These are phyloP conservation scores for Sugiyamaella pinicola DNA, from an alignment of 1,139 yeast species.

Conservation along the genomic window DNA sequence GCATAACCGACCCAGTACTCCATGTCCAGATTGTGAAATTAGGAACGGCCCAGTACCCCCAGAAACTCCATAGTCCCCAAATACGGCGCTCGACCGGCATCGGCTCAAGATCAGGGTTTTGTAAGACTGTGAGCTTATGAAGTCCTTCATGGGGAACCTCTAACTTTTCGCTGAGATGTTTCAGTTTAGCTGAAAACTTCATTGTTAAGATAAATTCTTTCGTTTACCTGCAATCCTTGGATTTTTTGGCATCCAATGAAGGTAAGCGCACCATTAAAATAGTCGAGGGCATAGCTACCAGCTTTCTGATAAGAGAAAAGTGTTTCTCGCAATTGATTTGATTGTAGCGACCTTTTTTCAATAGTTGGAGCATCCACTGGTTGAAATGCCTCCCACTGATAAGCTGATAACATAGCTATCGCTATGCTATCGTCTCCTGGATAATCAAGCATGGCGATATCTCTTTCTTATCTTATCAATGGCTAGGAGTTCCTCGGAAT, in stretches of 20 bases:
- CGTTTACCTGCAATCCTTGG: not conserved
- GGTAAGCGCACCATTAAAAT: not conserved
- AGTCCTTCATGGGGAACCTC: slow-evolving; percentile 24
- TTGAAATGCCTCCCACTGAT: not conserved
- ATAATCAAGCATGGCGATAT: not conserved
- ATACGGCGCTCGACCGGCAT: slow-evolving; percentile 35
- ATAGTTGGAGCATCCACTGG: not conserved
- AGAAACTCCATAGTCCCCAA: slow-evolving; percentile 33
- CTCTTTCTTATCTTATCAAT: not conserved
- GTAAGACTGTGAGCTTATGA: slow-evolving; percentile 20
- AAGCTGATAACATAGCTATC: not conserved
- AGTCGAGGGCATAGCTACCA: not conserved
- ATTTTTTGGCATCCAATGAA: not conserved
- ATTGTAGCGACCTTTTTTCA: not conserved
- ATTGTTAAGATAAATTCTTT: not conserved
- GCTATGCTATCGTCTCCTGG: not conserved
- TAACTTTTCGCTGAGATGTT: slow-evolving; percentile 26
- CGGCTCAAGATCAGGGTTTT: slow-evolving; percentile 33
- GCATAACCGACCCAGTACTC: slow-evolving; percentile 36
- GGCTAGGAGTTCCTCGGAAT: not conserved
- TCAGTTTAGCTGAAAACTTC: slow-evolving; percentile 1
- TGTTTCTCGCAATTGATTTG: not conserved
- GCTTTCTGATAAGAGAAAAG: not conserved
- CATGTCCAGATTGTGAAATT: slow-evolving; percentile 35
- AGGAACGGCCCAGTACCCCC: slow-evolving; percentile 30